These are phyloP conservation scores for Geranium brycei DNA, from an alignment of 345 rosid genomes.

Conservation along the genomic window DNA sequence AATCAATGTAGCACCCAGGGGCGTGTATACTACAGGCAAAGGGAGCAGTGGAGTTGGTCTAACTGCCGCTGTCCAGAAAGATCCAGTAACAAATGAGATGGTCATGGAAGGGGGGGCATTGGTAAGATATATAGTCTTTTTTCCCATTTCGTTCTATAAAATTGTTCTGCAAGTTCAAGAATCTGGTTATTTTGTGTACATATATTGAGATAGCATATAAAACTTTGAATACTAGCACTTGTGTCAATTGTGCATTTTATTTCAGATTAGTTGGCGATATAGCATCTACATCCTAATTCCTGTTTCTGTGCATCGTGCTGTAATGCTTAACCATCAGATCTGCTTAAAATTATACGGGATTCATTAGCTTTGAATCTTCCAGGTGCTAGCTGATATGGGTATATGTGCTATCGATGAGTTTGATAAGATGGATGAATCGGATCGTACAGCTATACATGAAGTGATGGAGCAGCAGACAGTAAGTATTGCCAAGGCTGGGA, in stretches of 20 bases:
- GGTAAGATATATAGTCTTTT: constrained; percentile 33
- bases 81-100: constrained; percentile 94
- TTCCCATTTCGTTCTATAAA: not conserved
- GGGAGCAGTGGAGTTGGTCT: constrained; percentile 99
- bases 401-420: constrained; percentile 99
- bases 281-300: not conserved
- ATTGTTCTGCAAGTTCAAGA: not conserved
- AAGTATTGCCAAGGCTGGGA: constrained; percentile 99
- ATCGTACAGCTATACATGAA: constrained; percentile 95
- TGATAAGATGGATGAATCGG: constrained; percentile 99
- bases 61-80: constrained; percentile 96
- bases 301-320: not conserved
- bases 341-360: not conserved
- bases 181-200: too few relatives aligned
- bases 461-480: constrained; percentile 99
- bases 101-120: constrained; percentile 97
- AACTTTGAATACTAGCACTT: not conserved
- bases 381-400: constrained; percentile 99
- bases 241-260: not conserved
- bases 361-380: constrained; percentile 13
- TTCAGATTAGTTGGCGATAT: not conserved
- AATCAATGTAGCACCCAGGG: constrained; percentile 87
- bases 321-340: not conserved
- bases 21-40: constrained; percentile 85
- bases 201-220: not conserved